A percentile compares a stretch with the other conserved stretches of the same genome.
Conservation (phyloP, 352 stramenopile genomes). For the Phytophthora fragariaefolia region DNA sequence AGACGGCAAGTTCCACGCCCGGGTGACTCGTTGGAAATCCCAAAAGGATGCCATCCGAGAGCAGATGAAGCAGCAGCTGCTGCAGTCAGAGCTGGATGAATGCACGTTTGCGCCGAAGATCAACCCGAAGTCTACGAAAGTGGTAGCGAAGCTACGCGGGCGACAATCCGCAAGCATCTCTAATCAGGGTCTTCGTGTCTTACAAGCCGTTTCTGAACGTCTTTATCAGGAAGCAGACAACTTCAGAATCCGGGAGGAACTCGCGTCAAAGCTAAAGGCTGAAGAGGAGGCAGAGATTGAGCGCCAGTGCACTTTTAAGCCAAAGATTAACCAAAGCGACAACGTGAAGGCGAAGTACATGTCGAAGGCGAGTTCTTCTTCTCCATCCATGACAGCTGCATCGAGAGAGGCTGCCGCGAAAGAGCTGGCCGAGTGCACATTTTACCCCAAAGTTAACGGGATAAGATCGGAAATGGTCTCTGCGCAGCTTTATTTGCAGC, state of each 20-base stretch:
- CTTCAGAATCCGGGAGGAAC: slow-evolving; percentile 76
- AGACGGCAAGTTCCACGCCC: slow-evolving; percentile 69
- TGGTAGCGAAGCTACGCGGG: slow-evolving; percentile 63
- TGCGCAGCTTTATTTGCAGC: slow-evolving; percentile 83
- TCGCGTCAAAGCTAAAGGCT: slow-evolving; percentile 63
- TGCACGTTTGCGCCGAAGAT: slow-evolving; percentile 82
- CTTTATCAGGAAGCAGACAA: slow-evolving; percentile 82
- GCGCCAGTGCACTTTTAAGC: slow-evolving; percentile 78
- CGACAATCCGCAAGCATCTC: slow-evolving; percentile 34
- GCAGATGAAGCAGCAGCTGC: slow-evolving; percentile 81
- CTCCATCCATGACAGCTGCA: slow-evolving; percentile 53
- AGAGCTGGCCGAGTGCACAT: slow-evolving; percentile 80
- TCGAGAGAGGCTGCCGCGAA: slow-evolving; percentile 64
- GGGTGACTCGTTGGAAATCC: slow-evolving; percentile 79
- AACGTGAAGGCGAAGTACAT: slow-evolving; percentile 86
- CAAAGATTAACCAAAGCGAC: slow-evolving; percentile 67
- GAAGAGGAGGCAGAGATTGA: slow-evolving; percentile 78
- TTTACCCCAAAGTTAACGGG: slow-evolving; percentile 79
- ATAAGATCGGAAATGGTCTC: slow-evolving; percentile 82
- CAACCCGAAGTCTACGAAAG: slow-evolving; percentile 78
- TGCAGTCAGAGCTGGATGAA: slow-evolving; percentile 76
- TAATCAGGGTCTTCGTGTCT: slow-evolving; percentile 29
- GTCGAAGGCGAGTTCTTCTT: slow-evolving; percentile 39
- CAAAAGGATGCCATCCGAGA: slow-evolving; percentile 80
- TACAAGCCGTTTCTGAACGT: slow-evolving; percentile 63